Base-by-base conservation (phyloP, 2,329 filamentous ascomycete species). In the Colletotrichum eleusines region DNA sequence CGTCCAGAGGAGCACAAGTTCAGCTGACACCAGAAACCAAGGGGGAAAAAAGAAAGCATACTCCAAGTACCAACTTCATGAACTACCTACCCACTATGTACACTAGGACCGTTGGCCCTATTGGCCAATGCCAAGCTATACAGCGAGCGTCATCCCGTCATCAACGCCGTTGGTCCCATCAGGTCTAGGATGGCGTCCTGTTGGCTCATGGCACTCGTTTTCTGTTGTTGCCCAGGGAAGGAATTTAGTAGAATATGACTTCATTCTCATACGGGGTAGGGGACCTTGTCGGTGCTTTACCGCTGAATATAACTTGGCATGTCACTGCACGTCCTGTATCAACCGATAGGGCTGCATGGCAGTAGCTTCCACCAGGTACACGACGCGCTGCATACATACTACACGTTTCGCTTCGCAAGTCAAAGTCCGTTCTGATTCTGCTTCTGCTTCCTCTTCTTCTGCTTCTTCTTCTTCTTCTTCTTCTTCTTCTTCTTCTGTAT, bases 121-220 rank as follows among this genome's bases (percentile, higher is more conserved):
- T 35, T 35, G 42, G n/a, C 42, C 50, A 44, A 44, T 33, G 57
- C 63, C 68, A 58, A 71, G 57, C 59, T 23, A 33, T 57, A 20
- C 33, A 18, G 63, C 50, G 57, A 5, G 35, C 11, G 20, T 59
- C 67, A 66, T 71, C 68, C 67, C 57, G 50, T 70, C 57, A 58
- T 63, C 55, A 66, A 54, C 42, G 23, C 23, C 18, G 16, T 38
- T 59, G 46, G 60, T 71, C 50, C 57, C 42, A 68, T 55, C 38
- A 54, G 58, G 14, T n/a, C 33, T 58, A 33, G 31, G 51, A 26
- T 57, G 62, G 62, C 62, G 18, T 3, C 48, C 38, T 44, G 14
- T 44, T 57, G 33, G 31, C 33, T 65, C 63, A 9, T 20, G 31
- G n/a, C n/a, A 23, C 53, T 55, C 53, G 12, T 55, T 38, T 7